A percentile compares a stretch with the other conserved stretches of the same genome.
phyloP scores from a whole-genome alignment of 176 grass and related monocot genomes.

The Phyllostachys edulis region DNA sequence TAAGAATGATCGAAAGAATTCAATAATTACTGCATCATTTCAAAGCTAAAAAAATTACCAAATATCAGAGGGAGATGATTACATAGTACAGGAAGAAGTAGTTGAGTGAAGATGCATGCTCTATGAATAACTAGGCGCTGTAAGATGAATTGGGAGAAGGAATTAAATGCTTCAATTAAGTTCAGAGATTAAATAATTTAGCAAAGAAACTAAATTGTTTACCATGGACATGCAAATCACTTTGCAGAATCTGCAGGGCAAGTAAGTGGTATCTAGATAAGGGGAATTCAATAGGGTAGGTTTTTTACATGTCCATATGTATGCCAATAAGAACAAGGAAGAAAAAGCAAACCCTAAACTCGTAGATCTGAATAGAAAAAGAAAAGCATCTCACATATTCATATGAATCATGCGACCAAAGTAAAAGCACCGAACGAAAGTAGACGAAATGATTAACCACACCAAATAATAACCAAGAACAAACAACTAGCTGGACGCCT shows the following conservation, averaged over 20 bases:
- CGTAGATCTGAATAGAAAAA: conserved; percentile 48
- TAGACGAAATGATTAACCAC: conserved; percentile 31
- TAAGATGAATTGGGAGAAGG: not conserved
- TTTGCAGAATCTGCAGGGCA: conserved; percentile 16
- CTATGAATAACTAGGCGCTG: not conserved
- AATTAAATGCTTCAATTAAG: conserved; percentile 26
- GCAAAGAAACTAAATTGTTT: not conserved
- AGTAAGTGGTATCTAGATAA: conserved; percentile 29
- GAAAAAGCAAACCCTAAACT: conserved; percentile 60
- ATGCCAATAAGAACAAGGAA: conserved; percentile 32
- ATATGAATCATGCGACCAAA: conserved; percentile 34
- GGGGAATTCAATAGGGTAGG: conserved; percentile 20
- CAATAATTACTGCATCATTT: not conserved
- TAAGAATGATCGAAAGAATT: not conserved
- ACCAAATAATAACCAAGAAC: not conserved
- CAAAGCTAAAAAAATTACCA: conserved; percentile 15
- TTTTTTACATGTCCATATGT: conserved; percentile 36
- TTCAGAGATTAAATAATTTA: conserved; percentile 30
- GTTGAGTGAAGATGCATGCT: conserved; percentile 3
- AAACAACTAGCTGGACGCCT: not conserved
- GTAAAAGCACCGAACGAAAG: conserved; percentile 40
- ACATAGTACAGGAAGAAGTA: not conserved
- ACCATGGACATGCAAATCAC: conserved; percentile 31
- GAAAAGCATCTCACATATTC: conserved; percentile 31
- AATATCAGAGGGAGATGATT: not conserved